Conservation (phyloP, 306 rosid genomes). For the Pterocarpus macrocarpus region DNA sequence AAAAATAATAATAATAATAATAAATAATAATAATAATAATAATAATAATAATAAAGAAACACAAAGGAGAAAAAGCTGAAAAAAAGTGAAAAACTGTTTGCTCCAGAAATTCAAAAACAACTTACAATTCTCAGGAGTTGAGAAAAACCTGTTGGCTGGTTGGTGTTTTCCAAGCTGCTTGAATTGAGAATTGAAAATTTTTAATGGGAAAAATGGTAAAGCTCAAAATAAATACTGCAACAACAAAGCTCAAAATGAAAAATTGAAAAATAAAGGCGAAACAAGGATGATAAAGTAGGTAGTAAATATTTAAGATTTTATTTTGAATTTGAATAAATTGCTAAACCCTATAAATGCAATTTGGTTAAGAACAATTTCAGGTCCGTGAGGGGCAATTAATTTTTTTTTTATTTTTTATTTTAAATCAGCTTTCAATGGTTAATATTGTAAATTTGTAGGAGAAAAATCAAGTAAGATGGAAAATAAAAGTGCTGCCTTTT, state of each 20-base stretch:
- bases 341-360: conserved; percentile 70
- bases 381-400: conserved; percentile 66
- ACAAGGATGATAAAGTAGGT: conserved; percentile 43
- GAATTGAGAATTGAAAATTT: conserved; percentile 57
- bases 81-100: conserved; percentile 50
- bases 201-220: conserved; percentile 42
- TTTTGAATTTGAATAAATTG: conserved; percentile 46
- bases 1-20: conserved; percentile 16
- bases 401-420: not conserved
- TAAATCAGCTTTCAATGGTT: conserved; percentile 28
- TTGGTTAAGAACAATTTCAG: conserved; percentile 67
- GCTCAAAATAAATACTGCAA: conserved; percentile 47
- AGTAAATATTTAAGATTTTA: conserved; percentile 37
- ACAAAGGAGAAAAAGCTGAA: not conserved
- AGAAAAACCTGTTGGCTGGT: conserved; percentile 58
- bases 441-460: conserved; percentile 47
- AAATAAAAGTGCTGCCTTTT: conserved; percentile 38
- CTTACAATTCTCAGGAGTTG: conserved; percentile 49
- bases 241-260: conserved; percentile 27
- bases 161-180: conserved; percentile 60
- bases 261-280: not conserved
- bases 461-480: conserved; percentile 19
- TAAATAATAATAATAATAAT: not conserved
- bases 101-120: conserved; percentile 60
- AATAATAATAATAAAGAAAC: too few relatives aligned